phyloP scores from a whole-genome alignment of 1,284 basidiomycete species.

The Tilletia horrida region DNA sequence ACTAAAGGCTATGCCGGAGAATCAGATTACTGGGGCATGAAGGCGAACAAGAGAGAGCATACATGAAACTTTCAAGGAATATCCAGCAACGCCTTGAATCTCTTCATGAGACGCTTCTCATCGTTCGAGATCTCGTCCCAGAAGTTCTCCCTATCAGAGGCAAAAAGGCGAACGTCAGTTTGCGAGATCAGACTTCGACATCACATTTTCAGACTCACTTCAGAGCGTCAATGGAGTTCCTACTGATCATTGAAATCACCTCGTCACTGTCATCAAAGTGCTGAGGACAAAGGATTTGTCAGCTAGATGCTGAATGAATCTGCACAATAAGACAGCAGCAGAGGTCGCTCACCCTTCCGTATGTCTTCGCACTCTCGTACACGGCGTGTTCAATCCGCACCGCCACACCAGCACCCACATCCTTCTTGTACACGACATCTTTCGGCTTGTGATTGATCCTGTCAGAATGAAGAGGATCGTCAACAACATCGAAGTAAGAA shows the following conservation, averaged over 20 bases:
- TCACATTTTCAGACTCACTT: slow-evolving; percentile 61
- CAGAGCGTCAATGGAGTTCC: slow-evolving; percentile 88
- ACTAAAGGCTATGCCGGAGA: too few species aligned
- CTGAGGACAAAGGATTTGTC: slow-evolving; percentile 54
- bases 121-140: slow-evolving; percentile 83
- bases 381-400: slow-evolving; percentile 98
- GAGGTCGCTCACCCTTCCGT: slow-evolving; percentile 26
- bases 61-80: slow-evolving; percentile 48
- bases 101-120: slow-evolving; percentile 91
- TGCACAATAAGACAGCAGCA: background rate
- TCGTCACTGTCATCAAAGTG: slow-evolving; percentile 97
- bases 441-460: slow-evolving; percentile 52
- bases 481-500: background rate
- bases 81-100: slow-evolving; percentile 74
- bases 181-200: too few species aligned
- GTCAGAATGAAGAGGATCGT: background rate
- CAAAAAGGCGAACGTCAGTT: background rate
- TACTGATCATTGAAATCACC: slow-evolving; percentile 80
- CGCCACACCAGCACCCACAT: slow-evolving; percentile 91
- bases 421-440: slow-evolving; percentile 82
- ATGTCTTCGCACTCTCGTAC: slow-evolving; percentile 83
- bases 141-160: slow-evolving; percentile 67
- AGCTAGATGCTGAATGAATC: background rate
- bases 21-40: background rate
- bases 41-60: background rate